Conservation (phyloP, 495 filamentous ascomycete genomes). For the Penicillium diatomitis region DNA sequence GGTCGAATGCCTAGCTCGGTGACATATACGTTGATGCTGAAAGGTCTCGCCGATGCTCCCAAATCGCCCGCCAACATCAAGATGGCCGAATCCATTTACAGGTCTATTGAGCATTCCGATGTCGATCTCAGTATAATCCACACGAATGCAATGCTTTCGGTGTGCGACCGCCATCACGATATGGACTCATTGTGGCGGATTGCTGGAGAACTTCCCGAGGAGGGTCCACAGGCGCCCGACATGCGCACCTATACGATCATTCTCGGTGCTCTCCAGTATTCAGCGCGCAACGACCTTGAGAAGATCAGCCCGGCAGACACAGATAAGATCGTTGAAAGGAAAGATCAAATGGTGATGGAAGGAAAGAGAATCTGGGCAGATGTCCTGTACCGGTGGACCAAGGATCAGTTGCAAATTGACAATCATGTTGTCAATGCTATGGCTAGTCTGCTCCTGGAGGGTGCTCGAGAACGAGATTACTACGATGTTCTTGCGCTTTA, state of each 20-base stretch:
- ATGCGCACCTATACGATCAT: slow-evolving; percentile 70
- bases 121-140: slow-evolving; percentile 67
- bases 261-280: slow-evolving; percentile 54
- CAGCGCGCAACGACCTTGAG: slow-evolving; percentile 17
- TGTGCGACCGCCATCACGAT: slow-evolving; percentile 60
- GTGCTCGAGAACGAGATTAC: slow-evolving; percentile 47
- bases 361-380: slow-evolving; percentile 73
- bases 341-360: slow-evolving; percentile 38
- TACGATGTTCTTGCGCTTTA: slow-evolving; percentile 64
- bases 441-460: slow-evolving; percentile 59
- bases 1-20: slow-evolving; percentile 59
- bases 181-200: slow-evolving; percentile 69
- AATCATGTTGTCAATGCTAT: slow-evolving; percentile 66
- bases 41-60: slow-evolving; percentile 54
- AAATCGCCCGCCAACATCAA: slow-evolving; percentile 40
- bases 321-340: slow-evolving; percentile 26
- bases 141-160: slow-evolving; percentile 74
- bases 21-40: slow-evolving; percentile 77
- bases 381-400: slow-evolving; percentile 59
- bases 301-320: slow-evolving; percentile 20
- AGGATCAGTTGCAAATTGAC: slow-evolving; percentile 59
- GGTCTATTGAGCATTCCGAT: slow-evolving; percentile 52
- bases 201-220: slow-evolving; percentile 52
- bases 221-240: slow-evolving; percentile 52
- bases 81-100: slow-evolving; percentile 61